Base-by-base conservation (phyloP, 345 rosid species). In the Ailanthus altissimus region DNA sequence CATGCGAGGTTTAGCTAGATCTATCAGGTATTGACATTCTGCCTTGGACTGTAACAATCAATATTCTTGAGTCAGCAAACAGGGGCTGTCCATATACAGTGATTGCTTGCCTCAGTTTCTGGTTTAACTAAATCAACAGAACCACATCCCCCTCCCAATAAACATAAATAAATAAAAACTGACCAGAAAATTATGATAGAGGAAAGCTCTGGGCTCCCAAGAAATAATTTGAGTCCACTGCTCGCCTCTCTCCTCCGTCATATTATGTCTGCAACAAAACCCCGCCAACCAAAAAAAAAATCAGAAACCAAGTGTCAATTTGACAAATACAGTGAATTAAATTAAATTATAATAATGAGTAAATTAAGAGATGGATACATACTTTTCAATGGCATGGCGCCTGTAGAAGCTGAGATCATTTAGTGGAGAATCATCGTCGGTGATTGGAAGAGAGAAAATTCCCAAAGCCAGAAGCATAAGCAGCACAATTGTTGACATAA, bases 201-300 rank as follows among this genome's bases (percentile, higher is more conserved):
- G 54, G 75, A 86, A 89, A 76, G 98, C 96, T 74, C 98, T 83
- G 15, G 99, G 99, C 83, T 93, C 97, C 97, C 98, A 93, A 18
- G 99, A 87, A 63, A 93, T 78, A 69, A 95, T 85, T 85, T 95
- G 93, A 28, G 94, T 93, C 99, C 97, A 90, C 81, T 90, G 93
- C 79, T 90, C 89, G 58, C 86, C 90, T 87, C 91, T 89, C 77
- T 79, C 77, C 78, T 91, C 92, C 83, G 85, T 70, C 75, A 87
- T 90, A 38, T 80, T 81, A 38, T 81, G 79, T 67, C 98, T 91
- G 85, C 81, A 81, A 49, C 73, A 70, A 71, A 32, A 32, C 38
- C 38, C 38, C 38, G 38, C 38, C 38, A 32, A 32, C 38, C 38
- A 32, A 45, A 47, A 73, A 68, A 50, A 14, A 50, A 3, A 0